These are phyloP conservation scores for Candida gorgasii DNA, from an alignment of 805 yeast genomes.

Conservation along the genomic window DNA sequence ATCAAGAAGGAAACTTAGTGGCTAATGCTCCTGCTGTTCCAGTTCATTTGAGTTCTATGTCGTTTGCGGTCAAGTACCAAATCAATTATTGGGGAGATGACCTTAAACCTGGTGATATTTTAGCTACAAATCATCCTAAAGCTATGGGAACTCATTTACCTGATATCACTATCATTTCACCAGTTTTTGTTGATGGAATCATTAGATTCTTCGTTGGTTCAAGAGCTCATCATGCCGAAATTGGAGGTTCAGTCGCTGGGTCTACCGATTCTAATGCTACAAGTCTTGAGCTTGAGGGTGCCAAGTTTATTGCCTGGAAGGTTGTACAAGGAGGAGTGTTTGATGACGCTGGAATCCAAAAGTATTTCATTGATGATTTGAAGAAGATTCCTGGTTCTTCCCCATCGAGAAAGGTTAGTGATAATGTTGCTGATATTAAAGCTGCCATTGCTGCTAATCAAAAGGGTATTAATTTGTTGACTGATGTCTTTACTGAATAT, in stretches of 20 bases:
- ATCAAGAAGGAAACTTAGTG: slow-evolving; percentile 71
- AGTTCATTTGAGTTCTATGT: slow-evolving; percentile 85
- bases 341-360: slow-evolving; percentile 18
- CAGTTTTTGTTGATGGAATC: slow-evolving; percentile 19
- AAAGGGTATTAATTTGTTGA: slow-evolving; percentile 70
- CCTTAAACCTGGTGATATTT: slow-evolving; percentile 69
- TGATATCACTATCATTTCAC: slow-evolving; percentile 44
- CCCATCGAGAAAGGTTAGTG: slow-evolving; percentile 20
- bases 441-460: slow-evolving; percentile 88
- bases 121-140: slow-evolving; percentile 78
- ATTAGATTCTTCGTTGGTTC: slow-evolving; percentile 20
- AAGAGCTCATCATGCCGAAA: slow-evolving; percentile 26
- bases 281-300: slow-evolving; percentile 20
- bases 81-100: slow-evolving; percentile 63
- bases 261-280: slow-evolving; percentile 20
- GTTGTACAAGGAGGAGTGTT: slow-evolving; percentile 18
- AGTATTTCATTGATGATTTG: slow-evolving; percentile 16
- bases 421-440: slow-evolving; percentile 53
- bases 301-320: slow-evolving; percentile 18
- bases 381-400: slow-evolving; percentile 27
- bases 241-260: slow-evolving; percentile 25
- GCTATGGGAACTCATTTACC: slow-evolving; percentile 89
- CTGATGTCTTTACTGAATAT: slow-evolving; percentile 59
- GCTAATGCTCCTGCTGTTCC: slow-evolving; percentile 92
- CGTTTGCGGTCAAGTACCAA: slow-evolving; percentile 72